Conservation (phyloP, 257 asterid species). For the Solanum paucissectum region DNA sequence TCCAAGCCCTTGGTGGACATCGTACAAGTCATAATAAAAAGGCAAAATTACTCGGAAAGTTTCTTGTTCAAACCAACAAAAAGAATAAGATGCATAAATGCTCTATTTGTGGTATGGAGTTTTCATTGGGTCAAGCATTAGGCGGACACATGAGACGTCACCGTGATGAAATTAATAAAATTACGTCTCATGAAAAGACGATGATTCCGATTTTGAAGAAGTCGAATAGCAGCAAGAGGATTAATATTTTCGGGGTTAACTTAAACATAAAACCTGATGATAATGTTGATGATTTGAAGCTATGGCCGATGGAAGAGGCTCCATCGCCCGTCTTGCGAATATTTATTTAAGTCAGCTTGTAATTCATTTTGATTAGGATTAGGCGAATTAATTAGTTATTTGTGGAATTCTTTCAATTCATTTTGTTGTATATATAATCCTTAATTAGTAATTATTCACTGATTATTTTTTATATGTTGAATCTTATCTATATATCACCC, state of each 20-base stretch:
- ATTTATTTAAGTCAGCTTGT: not conserved
- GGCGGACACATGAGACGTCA: slow-evolving; percentile 10
- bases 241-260: not conserved
- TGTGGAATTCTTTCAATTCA: not conserved
- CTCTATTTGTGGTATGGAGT: not conserved
- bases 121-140: not conserved
- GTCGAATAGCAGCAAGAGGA: not conserved
- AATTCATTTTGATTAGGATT: not conserved
- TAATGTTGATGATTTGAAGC: not conserved
- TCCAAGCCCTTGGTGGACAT: slow-evolving; percentile 6
- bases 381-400: not conserved
- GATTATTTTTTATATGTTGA: no score
- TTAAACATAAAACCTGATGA: not conserved
- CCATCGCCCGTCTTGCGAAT: not conserved
- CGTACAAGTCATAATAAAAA: slow-evolving; percentile 3
- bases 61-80: not conserved
- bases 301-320: not conserved
- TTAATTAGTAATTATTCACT: not conserved
- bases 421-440: not conserved
- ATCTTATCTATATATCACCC: no score
- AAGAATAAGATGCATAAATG: not conserved
- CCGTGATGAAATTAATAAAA: not conserved
- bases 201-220: not conserved
- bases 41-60: not conserved
- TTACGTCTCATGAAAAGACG: no score